Percentiles rank a stretch among this genome's conserved stretches.
These are phyloP conservation scores for Chaetomiaceae sp. DNA, from an alignment of 2,329 filamentous ascomycete species.

Conservation along the genomic window DNA sequence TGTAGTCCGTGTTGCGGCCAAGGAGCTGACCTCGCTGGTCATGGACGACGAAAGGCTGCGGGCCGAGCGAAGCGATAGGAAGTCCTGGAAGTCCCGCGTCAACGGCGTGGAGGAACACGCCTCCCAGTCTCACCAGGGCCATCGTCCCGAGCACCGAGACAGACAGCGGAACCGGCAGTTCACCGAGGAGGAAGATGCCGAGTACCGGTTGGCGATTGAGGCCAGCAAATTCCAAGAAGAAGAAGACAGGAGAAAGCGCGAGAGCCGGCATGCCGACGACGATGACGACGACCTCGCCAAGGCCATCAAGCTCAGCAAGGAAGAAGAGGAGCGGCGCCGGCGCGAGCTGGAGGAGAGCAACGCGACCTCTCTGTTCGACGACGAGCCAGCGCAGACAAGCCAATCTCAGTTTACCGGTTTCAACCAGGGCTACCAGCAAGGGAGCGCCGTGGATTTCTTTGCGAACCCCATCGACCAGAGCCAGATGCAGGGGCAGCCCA, in stretches of 20 bases:
- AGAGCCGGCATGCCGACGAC: constrained; percentile 49
- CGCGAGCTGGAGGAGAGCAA: constrained; percentile 84
- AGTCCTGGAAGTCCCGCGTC: constrained; percentile 94
- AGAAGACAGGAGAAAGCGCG: constrained; percentile 74
- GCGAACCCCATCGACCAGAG: constrained; percentile 87
- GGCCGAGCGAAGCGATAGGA: constrained; percentile 83
- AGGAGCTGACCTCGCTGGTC: constrained; percentile 88
- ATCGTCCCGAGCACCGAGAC: constrained; percentile 36
- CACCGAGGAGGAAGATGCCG: constrained; percentile 78
- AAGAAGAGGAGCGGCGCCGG: constrained; percentile 86
- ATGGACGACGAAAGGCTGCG: constrained; percentile 90
- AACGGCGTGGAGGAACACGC: constrained; percentile 83
- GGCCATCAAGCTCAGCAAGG: constrained; percentile 89
- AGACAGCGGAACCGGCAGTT: constrained; percentile 47
- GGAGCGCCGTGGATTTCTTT: constrained; percentile 93
- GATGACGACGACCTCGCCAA: constrained; percentile 89
- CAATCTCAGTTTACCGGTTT: constrained; percentile 81
- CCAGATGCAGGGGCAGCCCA: constrained; percentile 72
- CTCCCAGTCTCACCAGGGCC: constrained; percentile 39
- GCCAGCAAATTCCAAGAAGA: constrained; percentile 94
- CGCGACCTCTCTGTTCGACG: constrained; percentile 82
- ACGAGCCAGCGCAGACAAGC: constrained; percentile 57
- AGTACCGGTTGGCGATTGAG: constrained; percentile 86
- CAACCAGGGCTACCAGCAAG: constrained; percentile 97
- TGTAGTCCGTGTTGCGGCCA: constrained; percentile 87